These are phyloP conservation scores for Aquilaria yunnanensis DNA, from an alignment of 345 rosid genomes.

Conservation along the genomic window DNA sequence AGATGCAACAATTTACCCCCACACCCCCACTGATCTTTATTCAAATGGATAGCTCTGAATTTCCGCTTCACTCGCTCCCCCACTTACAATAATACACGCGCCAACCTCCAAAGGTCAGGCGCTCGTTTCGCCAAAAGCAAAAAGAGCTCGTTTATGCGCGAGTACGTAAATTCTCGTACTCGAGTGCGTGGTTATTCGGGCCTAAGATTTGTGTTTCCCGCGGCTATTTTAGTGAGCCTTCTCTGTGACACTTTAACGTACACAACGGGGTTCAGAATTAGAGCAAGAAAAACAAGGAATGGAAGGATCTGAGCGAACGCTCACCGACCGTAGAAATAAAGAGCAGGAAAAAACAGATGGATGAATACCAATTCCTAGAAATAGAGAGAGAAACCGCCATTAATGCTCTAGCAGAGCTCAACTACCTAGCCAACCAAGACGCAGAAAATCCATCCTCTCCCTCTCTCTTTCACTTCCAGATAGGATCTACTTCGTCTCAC, in stretches of 20 bases:
- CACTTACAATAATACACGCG: neutral
- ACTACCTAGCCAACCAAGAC: constrained; percentile 29
- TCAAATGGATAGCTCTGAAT: neutral
- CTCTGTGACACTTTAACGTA: constrained; percentile 21
- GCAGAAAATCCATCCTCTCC: neutral
- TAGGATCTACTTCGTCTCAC: no score
- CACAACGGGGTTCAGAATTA: neutral
- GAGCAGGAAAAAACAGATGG: constrained; percentile 1
- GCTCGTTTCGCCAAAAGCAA: neutral
- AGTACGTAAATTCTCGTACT: neutral
- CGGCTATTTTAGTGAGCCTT: constrained; percentile 39
- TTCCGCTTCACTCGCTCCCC: constrained; percentile 9
- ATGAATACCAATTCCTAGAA: neutral
- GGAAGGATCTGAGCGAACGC: no score
- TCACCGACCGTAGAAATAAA: neutral
- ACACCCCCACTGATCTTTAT: constrained; percentile 18
- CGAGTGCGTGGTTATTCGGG: neutral
- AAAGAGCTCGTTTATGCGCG: neutral
- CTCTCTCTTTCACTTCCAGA: no score
- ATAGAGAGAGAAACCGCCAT: constrained; percentile 24
- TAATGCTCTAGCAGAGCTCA: constrained; percentile 37
- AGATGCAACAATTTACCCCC: no score
- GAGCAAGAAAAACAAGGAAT: neutral
- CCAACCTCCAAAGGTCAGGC: neutral
- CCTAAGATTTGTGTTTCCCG: constrained; percentile 35